Evolutionary conservation across 345 rosid species (phyloP).

Genomic region (Balakata baccata): DNA sequence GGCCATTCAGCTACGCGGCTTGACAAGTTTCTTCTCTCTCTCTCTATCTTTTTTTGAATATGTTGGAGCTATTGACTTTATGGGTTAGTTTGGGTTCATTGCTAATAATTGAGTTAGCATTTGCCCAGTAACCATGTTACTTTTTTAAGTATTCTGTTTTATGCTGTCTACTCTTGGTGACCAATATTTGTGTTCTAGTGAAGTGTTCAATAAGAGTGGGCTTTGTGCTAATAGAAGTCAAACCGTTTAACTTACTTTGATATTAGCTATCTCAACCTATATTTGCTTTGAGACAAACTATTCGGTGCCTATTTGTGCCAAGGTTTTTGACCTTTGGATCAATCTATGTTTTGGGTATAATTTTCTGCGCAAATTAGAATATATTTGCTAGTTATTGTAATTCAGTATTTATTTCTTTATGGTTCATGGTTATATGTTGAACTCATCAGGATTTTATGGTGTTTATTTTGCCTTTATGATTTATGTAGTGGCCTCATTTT

Average conservation of each 20-base stretch:
- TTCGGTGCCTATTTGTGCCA: neutral
- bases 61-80: neutral
- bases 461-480: neutral
- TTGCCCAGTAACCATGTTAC: neutral
- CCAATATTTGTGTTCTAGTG: neutral
- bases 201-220: neutral
- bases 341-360: neutral
- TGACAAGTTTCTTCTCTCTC: neutral
- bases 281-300: neutral
- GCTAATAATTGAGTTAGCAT: neutral
- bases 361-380: neutral
- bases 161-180: neutral
- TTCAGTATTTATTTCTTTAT: neutral
- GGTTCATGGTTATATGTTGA: neutral
- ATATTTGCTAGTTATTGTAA: too few species aligned
- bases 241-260: neutral
- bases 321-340: neutral
- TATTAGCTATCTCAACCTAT: neutral
- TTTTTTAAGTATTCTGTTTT: neutral
- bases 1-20: neutral
- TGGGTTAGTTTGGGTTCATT: neutral
- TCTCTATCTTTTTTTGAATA: neutral
- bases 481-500: neutral
- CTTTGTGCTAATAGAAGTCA: neutral
- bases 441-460: neutral